Evolutionary conservation across 805 yeast species (phyloP).

Genomic region (Myxozyma monticola): DNA sequence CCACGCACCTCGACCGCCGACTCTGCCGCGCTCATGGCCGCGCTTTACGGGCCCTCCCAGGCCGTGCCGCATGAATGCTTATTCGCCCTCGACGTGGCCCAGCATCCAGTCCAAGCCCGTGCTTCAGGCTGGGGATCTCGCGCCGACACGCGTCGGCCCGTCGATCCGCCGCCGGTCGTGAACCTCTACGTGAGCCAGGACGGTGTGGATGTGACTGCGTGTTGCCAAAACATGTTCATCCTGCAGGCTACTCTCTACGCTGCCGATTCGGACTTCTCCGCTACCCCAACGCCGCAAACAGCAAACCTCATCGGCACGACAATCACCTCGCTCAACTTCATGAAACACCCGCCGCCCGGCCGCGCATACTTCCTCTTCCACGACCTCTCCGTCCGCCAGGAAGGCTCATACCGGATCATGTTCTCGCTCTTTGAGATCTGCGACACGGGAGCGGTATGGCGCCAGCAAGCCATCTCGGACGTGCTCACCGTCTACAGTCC

Average conservation of each 20-base stretch:
- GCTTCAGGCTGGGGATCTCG: slow-evolving; percentile 41
- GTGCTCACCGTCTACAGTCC: slow-evolving; percentile 38
- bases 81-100: slow-evolving; percentile 30
- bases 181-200: slow-evolving; percentile 25
- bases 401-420: slow-evolving; percentile 37
- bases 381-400: slow-evolving; percentile 40
- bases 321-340: slow-evolving; percentile 22
- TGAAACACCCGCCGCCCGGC: slow-evolving; percentile 35
- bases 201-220: slow-evolving; percentile 26
- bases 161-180: slow-evolving; percentile 41
- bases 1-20: no score
- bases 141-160: slow-evolving; percentile 40
- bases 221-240: slow-evolving; percentile 33
- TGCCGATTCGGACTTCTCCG: slow-evolving; percentile 1
- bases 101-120: slow-evolving; percentile 40
- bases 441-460: slow-evolving; percentile 26
- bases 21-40: no score
- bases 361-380: slow-evolving; percentile 38
- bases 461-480: slow-evolving; percentile 32
- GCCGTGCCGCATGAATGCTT: slow-evolving; percentile 1
- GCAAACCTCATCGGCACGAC: slow-evolving; percentile 27
- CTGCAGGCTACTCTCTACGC: slow-evolving; percentile 31
- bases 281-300: slow-evolving; percentile 17
- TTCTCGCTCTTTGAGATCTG: slow-evolving; percentile 37
- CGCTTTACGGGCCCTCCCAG: background rate